phyloP scores from a whole-genome alignment of 73 alveolate species.

The Paramecium octaurelia region DNA sequence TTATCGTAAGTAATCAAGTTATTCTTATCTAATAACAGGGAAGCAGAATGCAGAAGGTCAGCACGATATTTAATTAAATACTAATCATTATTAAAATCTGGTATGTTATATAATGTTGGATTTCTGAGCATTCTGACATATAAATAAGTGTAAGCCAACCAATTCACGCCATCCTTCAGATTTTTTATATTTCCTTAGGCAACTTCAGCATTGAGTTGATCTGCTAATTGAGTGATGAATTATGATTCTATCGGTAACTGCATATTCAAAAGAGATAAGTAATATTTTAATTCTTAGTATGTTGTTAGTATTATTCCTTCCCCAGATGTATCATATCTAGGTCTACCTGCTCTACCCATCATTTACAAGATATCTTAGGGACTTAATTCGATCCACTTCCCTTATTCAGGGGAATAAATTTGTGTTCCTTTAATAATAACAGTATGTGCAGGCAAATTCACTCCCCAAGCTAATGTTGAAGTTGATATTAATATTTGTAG shows the following conservation, averaged over 20 bases:
- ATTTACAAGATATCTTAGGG: constrained; percentile 97
- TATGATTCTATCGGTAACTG: constrained; percentile 99
- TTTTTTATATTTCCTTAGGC: constrained; percentile 89
- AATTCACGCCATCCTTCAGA: constrained; percentile 95
- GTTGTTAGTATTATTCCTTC: constrained; percentile 99
- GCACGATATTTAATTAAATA: constrained; percentile 84
- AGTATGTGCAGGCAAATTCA: constrained; percentile 99
- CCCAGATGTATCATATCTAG: constrained; percentile 97
- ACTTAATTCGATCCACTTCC: constrained; percentile 97
- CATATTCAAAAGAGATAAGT: constrained; percentile 94
- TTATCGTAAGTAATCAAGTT: constrained; percentile 86
- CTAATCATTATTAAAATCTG: constrained; percentile 83
- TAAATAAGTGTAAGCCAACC: constrained; percentile 98
- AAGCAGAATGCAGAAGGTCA: constrained; percentile 92
- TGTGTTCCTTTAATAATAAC: constrained; percentile 99
- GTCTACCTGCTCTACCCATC: constrained; percentile 99
- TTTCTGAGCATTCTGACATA: constrained; percentile 90
- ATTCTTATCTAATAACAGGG: constrained; percentile 84
- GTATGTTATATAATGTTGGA: constrained; percentile 87
- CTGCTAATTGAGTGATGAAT: constrained; percentile 85
- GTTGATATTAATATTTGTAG: constrained; percentile 88
- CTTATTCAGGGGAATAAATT: constrained; percentile 98
- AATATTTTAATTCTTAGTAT: constrained; percentile 93
- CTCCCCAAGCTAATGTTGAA: constrained; percentile 99
- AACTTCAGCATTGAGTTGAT: constrained; percentile 97